Evolutionary conservation across 257 asterid species (phyloP).

Genomic region (Vinca minor): DNA sequence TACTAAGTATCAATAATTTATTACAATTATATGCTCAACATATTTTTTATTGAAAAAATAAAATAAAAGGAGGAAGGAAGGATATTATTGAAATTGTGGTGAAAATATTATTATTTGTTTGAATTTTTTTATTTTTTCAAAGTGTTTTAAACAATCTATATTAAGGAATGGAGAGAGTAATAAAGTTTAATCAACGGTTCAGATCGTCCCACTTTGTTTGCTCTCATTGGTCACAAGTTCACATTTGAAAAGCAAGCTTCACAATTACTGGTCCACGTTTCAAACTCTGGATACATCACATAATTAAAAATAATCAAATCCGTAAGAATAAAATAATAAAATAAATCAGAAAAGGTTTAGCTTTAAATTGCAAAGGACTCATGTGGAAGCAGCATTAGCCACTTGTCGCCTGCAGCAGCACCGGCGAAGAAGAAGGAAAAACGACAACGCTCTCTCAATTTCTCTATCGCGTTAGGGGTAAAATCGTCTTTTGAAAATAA

Average conservation of each 20-base stretch:
- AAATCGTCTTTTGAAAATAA: slow-evolving; percentile 8
- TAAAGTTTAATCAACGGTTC: slow-evolving; percentile 27
- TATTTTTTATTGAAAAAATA: no score
- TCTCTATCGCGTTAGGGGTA: slow-evolving; percentile 36
- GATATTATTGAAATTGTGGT: no score
- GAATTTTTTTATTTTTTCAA: no score
- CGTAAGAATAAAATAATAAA: background rate
- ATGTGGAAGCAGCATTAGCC: slow-evolving; percentile 48
- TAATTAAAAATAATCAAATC: slow-evolving; percentile 12
- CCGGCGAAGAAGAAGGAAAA: slow-evolving; percentile 66
- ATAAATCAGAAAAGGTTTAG: slow-evolving; percentile 8
- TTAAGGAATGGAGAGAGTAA: no score
- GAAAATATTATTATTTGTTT: no score
- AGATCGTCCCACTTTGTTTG: slow-evolving; percentile 30
- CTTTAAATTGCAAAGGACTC: slow-evolving; percentile 29
- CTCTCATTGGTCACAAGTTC: slow-evolving; percentile 30
- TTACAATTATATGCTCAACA: no score
- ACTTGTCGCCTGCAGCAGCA: slow-evolving; percentile 80
- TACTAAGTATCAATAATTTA: no score
- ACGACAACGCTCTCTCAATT: slow-evolving; percentile 52
- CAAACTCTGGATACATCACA: slow-evolving; percentile 14
- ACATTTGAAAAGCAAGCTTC: slow-evolving; percentile 17
- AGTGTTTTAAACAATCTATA: no score
- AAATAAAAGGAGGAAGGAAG: no score
- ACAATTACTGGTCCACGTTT: slow-evolving; percentile 46